These are phyloP conservation scores for Spongospora subterranea DNA, from an alignment of 208 protist species.

Conservation along the genomic window DNA sequence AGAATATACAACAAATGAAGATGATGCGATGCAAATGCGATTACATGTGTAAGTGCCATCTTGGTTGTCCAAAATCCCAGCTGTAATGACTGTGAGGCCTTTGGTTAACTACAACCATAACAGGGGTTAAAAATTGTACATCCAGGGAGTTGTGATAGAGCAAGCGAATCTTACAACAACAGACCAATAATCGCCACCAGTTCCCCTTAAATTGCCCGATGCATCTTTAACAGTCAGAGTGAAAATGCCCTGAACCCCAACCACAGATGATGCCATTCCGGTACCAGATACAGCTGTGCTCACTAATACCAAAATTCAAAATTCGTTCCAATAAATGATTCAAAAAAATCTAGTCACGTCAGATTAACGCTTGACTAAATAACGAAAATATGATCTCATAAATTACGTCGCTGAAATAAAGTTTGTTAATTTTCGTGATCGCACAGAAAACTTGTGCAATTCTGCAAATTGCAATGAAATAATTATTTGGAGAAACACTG, in stretches of 20 bases:
- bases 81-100: background rate
- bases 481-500: background rate
- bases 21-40: background rate
- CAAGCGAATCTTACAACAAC: background rate
- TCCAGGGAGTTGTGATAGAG: background rate
- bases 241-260: background rate
- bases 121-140: too few species aligned
- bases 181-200: background rate
- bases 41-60: constrained; percentile 11
- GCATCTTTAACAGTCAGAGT: constrained; percentile 9
- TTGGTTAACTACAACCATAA: background rate
- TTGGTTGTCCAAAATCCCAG: background rate
- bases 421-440: too few species aligned
- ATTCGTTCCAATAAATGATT: too few species aligned
- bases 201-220: background rate
- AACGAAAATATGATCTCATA: too few species aligned
- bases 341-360: too few species aligned
- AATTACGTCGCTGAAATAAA: too few species aligned
- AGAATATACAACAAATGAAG: background rate
- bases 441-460: too few species aligned
- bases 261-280: background rate
- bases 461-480: too few species aligned
- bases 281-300: background rate
- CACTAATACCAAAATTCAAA: background rate
- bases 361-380: too few species aligned